These are phyloP conservation scores for Lagerstroemia speciosa DNA, from an alignment of 345 rosid species.

Conservation along the genomic window DNA sequence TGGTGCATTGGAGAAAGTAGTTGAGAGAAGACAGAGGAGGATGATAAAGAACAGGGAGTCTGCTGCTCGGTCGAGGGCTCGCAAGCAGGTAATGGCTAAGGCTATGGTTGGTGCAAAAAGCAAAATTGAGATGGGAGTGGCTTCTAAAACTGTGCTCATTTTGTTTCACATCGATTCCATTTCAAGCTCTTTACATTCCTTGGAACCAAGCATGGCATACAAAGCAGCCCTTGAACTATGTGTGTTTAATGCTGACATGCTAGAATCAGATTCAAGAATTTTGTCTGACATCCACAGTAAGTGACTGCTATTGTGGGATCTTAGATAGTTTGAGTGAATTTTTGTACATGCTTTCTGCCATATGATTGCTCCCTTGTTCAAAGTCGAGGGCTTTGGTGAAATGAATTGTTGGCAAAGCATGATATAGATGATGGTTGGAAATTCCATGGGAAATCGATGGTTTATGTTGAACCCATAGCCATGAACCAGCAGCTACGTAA, in stretches of 20 bases:
- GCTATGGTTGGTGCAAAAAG: background rate
- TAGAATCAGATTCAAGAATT: background rate
- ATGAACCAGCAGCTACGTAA: background rate
- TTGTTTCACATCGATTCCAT: too few relatives aligned
- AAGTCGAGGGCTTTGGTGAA: background rate
- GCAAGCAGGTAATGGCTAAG: conserved; percentile 64
- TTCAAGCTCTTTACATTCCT: background rate
- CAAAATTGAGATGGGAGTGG: background rate
- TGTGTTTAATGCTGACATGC: background rate
- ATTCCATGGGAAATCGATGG: background rate
- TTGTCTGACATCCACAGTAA: background rate
- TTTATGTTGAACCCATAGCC: background rate
- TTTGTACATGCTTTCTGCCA: background rate
- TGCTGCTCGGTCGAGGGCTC: conserved; percentile 95
- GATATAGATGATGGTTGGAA: background rate
- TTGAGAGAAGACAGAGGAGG: conserved; percentile 92
- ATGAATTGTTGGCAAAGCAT: background rate
- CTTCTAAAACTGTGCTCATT: background rate
- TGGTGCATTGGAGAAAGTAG: conserved; percentile 74
- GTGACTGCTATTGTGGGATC: background rate
- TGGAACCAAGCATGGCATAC: background rate
- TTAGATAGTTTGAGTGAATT: background rate
- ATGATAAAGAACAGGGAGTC: conserved; percentile 98
- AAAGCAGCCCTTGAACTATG: background rate
- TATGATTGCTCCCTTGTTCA: background rate